Evolutionary conservation across 2,329 filamentous ascomycete species (phyloP).

Genomic region (Ophiostoma novo-ulmi): DNA sequence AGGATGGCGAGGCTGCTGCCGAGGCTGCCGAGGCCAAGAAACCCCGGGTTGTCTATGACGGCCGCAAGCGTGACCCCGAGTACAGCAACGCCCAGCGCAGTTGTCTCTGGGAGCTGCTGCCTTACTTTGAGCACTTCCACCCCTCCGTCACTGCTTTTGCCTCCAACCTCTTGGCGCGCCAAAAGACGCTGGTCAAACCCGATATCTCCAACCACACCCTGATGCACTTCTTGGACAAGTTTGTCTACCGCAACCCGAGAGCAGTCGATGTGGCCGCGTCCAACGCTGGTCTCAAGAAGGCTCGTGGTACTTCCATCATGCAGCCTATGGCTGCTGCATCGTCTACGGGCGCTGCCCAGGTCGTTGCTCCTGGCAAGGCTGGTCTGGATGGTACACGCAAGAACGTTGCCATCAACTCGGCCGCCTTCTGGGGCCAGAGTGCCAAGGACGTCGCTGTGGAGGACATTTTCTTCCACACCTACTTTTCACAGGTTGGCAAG

Average conservation of each 20-base stretch:
- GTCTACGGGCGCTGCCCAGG: constrained; percentile 40
- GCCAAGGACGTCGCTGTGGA: constrained; percentile 81
- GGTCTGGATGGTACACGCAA: constrained; percentile 36
- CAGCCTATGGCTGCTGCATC: constrained; percentile 66
- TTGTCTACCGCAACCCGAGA: constrained; percentile 95
- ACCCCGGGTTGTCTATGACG: constrained; percentile 58
- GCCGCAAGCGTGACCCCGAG: constrained; percentile 84
- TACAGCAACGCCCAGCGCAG: constrained; percentile 89
- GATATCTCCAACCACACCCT: constrained; percentile 86
- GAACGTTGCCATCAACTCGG: constrained; percentile 63
- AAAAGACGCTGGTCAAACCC: constrained; percentile 75
- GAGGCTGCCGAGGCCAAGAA: constrained; percentile 31
- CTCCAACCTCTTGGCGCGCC: constrained; percentile 60
- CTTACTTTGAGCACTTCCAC: constrained; percentile 79
- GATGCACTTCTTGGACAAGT: constrained; percentile 94
- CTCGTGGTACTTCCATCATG: constrained; percentile 89
- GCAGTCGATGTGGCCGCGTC: constrained; percentile 39
- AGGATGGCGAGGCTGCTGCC: constrained; percentile 59
- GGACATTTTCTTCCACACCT: constrained; percentile 97
- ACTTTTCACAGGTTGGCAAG: constrained; percentile 75
- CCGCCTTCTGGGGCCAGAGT: constrained; percentile 88
- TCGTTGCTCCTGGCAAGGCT: constrained; percentile 51
- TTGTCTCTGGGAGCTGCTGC: constrained; percentile 82
- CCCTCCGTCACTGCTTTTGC: constrained; percentile 87
- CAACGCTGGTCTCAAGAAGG: constrained; percentile 28